Evolutionary conservation across 176 grass and related monocot genomes (phyloP).

Genomic region (Zea mays): DNA sequence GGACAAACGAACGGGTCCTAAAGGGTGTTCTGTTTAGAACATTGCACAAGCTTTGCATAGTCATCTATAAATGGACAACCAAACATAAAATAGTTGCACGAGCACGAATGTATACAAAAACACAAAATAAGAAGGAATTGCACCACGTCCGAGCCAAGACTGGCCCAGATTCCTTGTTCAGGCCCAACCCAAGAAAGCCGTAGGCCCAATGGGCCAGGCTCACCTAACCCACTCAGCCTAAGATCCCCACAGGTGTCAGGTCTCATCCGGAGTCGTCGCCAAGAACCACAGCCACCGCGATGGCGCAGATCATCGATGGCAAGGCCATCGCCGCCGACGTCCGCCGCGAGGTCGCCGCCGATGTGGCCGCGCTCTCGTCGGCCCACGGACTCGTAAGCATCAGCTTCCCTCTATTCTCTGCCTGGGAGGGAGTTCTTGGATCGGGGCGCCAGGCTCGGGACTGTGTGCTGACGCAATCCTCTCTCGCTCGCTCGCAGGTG

Average conservation of each 20-base stretch:
- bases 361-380: conserved; percentile 61
- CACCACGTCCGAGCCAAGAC: no score
- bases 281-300: conserved; percentile 17
- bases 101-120: no score
- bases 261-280: neutral
- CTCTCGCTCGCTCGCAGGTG: conserved; percentile 44
- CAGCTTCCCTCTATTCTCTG: no score
- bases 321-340: conserved; percentile 74
- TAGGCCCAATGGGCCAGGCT: neutral
- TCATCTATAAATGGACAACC: no score
- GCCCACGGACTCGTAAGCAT: conserved; percentile 42
- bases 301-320: conserved; percentile 95
- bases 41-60: no score
- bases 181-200: neutral
- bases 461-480: no score
- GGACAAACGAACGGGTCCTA: no score
- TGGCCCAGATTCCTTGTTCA: neutral
- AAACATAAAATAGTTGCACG: no score
- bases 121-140: no score
- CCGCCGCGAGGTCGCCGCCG: conserved; percentile 60
- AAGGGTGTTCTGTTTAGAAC: no score
- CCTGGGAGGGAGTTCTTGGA: neutral
- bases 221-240: neutral
- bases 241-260: neutral
- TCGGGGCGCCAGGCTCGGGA: neutral